A percentile compares a stretch with the other conserved stretches of the same genome.
Conservation (phyloP, 768 basidiomycete genomes). For the Leccinum uliginosum region DNA sequence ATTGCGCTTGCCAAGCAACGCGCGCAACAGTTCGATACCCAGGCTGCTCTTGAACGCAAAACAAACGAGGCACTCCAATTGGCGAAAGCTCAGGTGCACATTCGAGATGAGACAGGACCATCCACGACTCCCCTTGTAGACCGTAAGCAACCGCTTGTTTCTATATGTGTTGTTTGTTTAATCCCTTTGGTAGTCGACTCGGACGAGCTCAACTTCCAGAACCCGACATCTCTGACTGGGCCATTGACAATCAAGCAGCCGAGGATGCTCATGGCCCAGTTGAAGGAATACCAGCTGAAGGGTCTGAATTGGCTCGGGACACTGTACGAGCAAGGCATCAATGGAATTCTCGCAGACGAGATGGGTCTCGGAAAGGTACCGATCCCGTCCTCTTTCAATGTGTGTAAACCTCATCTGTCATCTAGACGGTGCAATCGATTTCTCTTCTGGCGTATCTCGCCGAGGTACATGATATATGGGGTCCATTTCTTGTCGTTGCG, state of each 20-base stretch:
- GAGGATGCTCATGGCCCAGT: slow-evolving; percentile 90
- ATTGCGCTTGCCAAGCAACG: slow-evolving; percentile 71
- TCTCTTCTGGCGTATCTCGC: slow-evolving; percentile 94
- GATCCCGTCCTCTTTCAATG: slow-evolving; percentile 7
- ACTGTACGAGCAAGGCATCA: slow-evolving; percentile 98
- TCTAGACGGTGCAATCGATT: slow-evolving; percentile 94
- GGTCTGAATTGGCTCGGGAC: slow-evolving; percentile 98
- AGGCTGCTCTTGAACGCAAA: slow-evolving; percentile 76
- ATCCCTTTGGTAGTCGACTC: slow-evolving; percentile 64
- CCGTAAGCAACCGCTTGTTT: slow-evolving; percentile 42
- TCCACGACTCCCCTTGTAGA: slow-evolving; percentile 58
- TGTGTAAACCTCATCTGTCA: not conserved
- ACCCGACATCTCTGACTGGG: slow-evolving; percentile 86
- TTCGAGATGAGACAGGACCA: slow-evolving; percentile 34
- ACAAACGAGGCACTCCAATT: slow-evolving; percentile 72
- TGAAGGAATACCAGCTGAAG: slow-evolving; percentile 98
- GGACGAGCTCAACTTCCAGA: slow-evolving; percentile 98
- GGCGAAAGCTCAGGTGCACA: slow-evolving; percentile 50
- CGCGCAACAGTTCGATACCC: slow-evolving; percentile 81
- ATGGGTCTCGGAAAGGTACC: slow-evolving; percentile 90
- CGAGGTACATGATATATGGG: slow-evolving; percentile 98
- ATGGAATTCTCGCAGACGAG: slow-evolving; percentile 98
- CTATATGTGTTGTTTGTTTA: slow-evolving; percentile 1
- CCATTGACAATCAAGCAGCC: slow-evolving; percentile 87
- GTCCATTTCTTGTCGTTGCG: slow-evolving; percentile 96